Evolutionary conservation across 441 rosid genomes (phyloP).

Genomic region (Syzygium syzygioides): DNA sequence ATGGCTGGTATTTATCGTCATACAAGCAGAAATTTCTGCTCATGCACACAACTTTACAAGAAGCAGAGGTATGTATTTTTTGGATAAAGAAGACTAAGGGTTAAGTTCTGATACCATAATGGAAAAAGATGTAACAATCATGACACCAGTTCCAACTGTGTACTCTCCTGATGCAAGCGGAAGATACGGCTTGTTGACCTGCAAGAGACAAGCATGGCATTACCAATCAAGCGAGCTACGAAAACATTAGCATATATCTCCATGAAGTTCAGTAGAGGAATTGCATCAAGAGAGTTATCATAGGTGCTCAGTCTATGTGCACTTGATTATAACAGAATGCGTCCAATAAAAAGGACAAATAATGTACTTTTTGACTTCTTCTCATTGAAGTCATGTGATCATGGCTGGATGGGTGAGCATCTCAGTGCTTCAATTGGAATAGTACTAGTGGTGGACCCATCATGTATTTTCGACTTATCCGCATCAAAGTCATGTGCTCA

Average conservation of each 20-base stretch:
- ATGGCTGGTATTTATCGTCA: not conserved
- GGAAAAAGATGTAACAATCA: conserved; percentile 59
- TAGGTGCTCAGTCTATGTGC: not conserved
- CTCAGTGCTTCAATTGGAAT: not conserved
- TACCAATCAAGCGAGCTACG: not conserved
- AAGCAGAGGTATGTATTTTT: not conserved
- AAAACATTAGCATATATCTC: not conserved
- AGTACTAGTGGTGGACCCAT: not conserved
- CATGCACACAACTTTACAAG: not conserved
- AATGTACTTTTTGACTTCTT: not conserved
- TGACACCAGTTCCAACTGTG: conserved; percentile 52
- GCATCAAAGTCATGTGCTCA: not conserved
- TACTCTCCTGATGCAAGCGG: conserved; percentile 95
- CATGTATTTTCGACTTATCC: not conserved
- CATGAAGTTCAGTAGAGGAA: not conserved
- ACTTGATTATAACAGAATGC: not conserved
- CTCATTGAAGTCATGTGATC: not conserved
- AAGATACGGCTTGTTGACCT: conserved; percentile 98
- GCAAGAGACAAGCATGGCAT: conserved; percentile 13
- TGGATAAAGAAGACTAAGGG: not conserved
- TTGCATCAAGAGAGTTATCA: not conserved
- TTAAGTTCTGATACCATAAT: conserved; percentile 50
- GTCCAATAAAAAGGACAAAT: not conserved
- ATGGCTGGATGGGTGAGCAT: not conserved
- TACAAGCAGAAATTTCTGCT: not conserved